Conservation (phyloP, 352 stramenopile species). For the Phytophthora kernoviae region DNA sequence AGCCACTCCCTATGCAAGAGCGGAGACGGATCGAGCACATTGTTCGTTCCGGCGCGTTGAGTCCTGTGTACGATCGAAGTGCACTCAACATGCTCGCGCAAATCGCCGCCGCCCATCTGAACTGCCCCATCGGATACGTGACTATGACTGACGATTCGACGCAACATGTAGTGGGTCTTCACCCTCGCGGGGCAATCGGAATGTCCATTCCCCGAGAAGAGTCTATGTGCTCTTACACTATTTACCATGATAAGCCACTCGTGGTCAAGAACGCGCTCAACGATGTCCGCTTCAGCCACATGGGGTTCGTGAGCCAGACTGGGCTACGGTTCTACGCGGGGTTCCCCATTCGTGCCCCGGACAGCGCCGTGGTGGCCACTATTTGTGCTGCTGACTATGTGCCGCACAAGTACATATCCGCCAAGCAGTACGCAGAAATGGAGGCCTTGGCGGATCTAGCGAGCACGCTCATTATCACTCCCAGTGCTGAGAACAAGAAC, state of each 20-base stretch:
- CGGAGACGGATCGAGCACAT: conserved; percentile 45
- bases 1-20: conserved; percentile 42
- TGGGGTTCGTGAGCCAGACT: conserved; percentile 51
- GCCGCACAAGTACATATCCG: conserved; percentile 67
- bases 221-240: conserved; percentile 62
- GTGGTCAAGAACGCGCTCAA: conserved; percentile 66
- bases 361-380: conserved; percentile 56
- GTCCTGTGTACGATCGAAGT: conserved; percentile 50
- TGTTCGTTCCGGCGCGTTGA: conserved; percentile 44
- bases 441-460: conserved; percentile 60
- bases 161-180: conserved; percentile 51
- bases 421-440: conserved; percentile 80
- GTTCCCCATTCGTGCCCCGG: conserved; percentile 58
- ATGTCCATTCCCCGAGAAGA: conserved; percentile 50
- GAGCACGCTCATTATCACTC: conserved; percentile 41
- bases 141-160: conserved; percentile 61
- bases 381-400: conserved; percentile 58
- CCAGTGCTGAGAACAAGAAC: conserved; percentile 20
- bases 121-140: conserved; percentile 65
- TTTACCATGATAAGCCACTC: conserved; percentile 65
- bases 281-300: conserved; percentile 69
- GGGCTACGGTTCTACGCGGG: conserved; percentile 73
- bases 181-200: conserved; percentile 29
- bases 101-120: conserved; percentile 50
- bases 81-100: conserved; percentile 58